phyloP scores from a whole-genome alignment of 1,284 basidiomycete species.

The Melanopsichium pennsylvanicum region DNA sequence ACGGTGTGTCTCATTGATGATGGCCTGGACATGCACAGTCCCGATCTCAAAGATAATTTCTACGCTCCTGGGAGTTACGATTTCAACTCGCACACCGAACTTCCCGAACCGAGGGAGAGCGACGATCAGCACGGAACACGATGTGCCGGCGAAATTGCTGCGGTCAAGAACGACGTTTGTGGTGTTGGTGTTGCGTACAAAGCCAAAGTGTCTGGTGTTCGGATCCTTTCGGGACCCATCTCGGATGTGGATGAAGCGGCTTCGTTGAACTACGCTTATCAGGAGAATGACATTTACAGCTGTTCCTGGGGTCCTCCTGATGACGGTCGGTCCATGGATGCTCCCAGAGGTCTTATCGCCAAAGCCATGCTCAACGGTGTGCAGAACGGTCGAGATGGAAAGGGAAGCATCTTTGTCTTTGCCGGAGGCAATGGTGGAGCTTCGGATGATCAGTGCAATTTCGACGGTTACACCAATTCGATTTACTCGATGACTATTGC shows the following conservation, averaged over 20 bases:
- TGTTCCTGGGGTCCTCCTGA: slow-evolving; percentile 99
- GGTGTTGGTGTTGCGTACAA: slow-evolving; percentile 93
- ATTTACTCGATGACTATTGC: slow-evolving; percentile 96
- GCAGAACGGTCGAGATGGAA: slow-evolving; percentile 86
- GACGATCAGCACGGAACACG: slow-evolving; percentile 98
- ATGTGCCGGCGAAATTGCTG: slow-evolving; percentile 97
- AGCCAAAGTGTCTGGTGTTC: slow-evolving; percentile 88
- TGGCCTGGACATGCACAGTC: slow-evolving; percentile 87
- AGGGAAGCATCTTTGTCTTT: slow-evolving; percentile 94
- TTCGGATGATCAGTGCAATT: slow-evolving; percentile 96
- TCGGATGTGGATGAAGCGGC: slow-evolving; percentile 97
- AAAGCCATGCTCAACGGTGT: slow-evolving; percentile 95
- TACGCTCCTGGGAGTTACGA: slow-evolving; percentile 91
- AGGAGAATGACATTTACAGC: slow-evolving; percentile 90
- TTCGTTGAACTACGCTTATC: slow-evolving; percentile 89
- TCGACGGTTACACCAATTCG: slow-evolving; percentile 98
- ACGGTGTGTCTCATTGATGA: slow-evolving; percentile 93
- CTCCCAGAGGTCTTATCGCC: slow-evolving; percentile 86
- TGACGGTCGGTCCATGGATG: slow-evolving; percentile 94
- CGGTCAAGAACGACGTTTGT: slow-evolving; percentile 92
- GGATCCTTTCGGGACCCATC: slow-evolving; percentile 95
- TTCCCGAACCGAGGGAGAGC: slow-evolving; percentile 84
- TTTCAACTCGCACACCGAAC: slow-evolving; percentile 89
- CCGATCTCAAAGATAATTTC: slow-evolving; percentile 88
- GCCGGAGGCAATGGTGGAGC: slow-evolving; percentile 96